Base-by-base conservation (phyloP, 148 eudicot genomes). In the Polygonum maritimum region DNA sequence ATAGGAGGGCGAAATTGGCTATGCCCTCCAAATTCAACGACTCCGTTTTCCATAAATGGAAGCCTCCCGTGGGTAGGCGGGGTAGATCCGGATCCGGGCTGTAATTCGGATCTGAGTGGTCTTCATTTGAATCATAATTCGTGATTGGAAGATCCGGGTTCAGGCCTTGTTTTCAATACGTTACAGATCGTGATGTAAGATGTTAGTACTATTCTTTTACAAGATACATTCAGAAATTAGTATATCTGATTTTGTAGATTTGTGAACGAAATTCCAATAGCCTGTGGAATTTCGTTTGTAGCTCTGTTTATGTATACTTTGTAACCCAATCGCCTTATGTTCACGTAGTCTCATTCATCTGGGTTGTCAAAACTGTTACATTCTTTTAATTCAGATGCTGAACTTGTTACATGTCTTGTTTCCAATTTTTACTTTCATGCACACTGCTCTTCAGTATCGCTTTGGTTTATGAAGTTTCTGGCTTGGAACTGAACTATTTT, bases 21-120 rank as follows among this genome's bases (percentile, higher is more conserved):
- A 48, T 83, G 63, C 86, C 86, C 7, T 67, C 76, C 55, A 49
- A 49, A n/a, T 49, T 14, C 55, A 49, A 49, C 55, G 55, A 49
- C 16, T 49, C 55, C n/a, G 13, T 49, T 49, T 16, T 49, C 16
- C 55, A 10, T 49, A 16, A 49, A 10, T 49, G 55, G 55, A 49
- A 49, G 55, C 55, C 55, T 3, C 55, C n/a, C 18, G 4, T 5
- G 14, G 5, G 55, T 2, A 13, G 18, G 3, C 55, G 55, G 55
- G 4, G 55, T 49, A 49, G 55, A 49, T 49, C 55, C 55, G 55
- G 55, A 49, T 49, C 55, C 55, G 55, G 55, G n/a, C 14, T 49
- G 5, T 49, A 49, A 49, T 49, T 10, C 55, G 55, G 55, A 49
- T 49, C 5, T 49, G 5, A 44, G 19, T 49, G 78, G 21, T 85